These are phyloP conservation scores for Coniochaeta ligniaria DNA, from an alignment of 2,329 filamentous ascomycete species.

Conservation along the genomic window DNA sequence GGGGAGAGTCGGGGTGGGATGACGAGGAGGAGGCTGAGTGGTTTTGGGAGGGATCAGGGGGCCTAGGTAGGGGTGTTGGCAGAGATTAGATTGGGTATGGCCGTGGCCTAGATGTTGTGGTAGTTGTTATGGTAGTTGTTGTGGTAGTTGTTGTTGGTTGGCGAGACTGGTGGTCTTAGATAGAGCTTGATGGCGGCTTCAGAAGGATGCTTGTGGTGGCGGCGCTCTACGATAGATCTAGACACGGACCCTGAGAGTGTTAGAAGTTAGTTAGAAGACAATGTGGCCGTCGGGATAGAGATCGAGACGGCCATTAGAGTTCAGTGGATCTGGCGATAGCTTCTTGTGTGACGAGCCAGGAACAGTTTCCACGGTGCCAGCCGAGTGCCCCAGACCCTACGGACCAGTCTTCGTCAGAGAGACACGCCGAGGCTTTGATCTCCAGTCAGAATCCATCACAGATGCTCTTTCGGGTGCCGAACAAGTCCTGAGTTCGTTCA, in stretches of 20 bases:
- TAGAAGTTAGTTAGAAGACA: not conserved
- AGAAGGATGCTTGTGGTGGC: not conserved
- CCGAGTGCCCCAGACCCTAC: not conserved
- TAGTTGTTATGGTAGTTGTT: not conserved
- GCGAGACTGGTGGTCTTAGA: not conserved
- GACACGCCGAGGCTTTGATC: not conserved
- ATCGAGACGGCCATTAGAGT: not conserved
- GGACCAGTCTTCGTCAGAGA: not conserved
- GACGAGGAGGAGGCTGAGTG: slow-evolving; percentile 9
- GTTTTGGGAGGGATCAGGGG: slow-evolving; percentile 4
- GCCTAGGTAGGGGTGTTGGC: slow-evolving; percentile 12
- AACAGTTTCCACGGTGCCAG: not conserved
- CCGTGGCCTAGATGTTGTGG: not conserved
- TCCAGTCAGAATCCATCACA: not conserved
- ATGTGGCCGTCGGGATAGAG: not conserved
- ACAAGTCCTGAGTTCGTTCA: not conserved
- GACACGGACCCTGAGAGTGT: not conserved
- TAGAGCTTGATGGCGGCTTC: not conserved
- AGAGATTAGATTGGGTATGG: slow-evolving; percentile 2
- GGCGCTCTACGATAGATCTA: not conserved
- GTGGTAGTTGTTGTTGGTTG: not conserved
- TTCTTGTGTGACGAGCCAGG: not conserved
- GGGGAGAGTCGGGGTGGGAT: slow-evolving; percentile 18
- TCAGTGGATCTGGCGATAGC: not conserved
- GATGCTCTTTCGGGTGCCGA: not conserved